Conservation (phyloP, 129 eudicot species). For the Chrysanthemum makinoi region DNA sequence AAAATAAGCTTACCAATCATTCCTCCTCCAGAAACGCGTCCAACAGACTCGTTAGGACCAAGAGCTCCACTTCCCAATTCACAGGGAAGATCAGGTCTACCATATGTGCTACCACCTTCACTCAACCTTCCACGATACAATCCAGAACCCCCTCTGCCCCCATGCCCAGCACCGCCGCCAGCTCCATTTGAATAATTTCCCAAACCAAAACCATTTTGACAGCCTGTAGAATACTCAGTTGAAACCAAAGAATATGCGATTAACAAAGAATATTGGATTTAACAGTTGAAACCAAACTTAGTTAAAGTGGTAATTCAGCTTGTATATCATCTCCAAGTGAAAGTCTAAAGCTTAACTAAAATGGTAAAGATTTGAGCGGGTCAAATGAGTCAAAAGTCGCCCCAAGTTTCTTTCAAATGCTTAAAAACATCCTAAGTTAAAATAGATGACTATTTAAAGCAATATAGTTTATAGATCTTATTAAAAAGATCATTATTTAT, state of each 20-base stretch:
- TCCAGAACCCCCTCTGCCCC: slow-evolving; percentile 87
- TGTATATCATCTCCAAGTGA: too few species aligned
- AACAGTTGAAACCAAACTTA: background rate
- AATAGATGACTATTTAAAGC: too few species aligned
- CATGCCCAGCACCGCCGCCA: slow-evolving; percentile 96
- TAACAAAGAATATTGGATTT: background rate
- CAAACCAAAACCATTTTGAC: slow-evolving; percentile 72
- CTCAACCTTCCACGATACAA: slow-evolving; percentile 56
- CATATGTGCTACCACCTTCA: slow-evolving; percentile 76
- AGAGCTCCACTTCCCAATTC: slow-evolving; percentile 84
- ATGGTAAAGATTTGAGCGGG: background rate
- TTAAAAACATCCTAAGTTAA: too few species aligned
- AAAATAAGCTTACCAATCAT: slow-evolving; percentile 57
- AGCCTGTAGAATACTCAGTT: slow-evolving; percentile 43
- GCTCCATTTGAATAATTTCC: slow-evolving; percentile 91
- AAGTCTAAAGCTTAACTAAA: background rate
- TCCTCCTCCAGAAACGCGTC: slow-evolving; percentile 86
- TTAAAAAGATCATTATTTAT: too few species aligned
- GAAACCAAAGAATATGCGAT: background rate
- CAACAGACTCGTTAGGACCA: slow-evolving; percentile 59
- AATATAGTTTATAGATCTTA: too few species aligned
- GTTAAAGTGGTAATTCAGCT: too few species aligned
- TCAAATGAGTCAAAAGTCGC: too few species aligned
- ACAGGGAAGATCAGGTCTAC: slow-evolving; percentile 80
- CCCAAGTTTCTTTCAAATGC: too few species aligned